A percentile compares a stretch with the other conserved stretches of the same genome.
Conservation (phyloP, 306 rosid species). For the Medicago arabica region DNA sequence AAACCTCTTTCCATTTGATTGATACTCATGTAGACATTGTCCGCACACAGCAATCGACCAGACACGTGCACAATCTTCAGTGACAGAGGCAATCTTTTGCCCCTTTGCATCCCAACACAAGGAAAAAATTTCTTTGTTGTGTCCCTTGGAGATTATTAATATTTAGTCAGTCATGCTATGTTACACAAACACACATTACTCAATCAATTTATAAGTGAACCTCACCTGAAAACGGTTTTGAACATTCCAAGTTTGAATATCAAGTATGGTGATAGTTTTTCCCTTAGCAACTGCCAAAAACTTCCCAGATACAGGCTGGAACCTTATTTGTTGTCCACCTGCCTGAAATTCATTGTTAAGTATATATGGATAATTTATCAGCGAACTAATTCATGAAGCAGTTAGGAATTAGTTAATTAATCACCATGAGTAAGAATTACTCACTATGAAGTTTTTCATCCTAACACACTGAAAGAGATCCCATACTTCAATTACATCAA, state of each 20-base stretch:
- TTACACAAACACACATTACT: neutral
- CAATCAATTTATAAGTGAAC: conserved; percentile 16
- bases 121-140: neutral
- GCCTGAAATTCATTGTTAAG: conserved; percentile 13
- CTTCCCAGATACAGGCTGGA: conserved; percentile 6
- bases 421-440: neutral
- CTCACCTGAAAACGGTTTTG: conserved; percentile 5
- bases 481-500: conserved; percentile 20
- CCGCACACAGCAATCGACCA: neutral
- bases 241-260: conserved; percentile 3
- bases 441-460: neutral
- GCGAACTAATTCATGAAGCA: neutral
- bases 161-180: neutral
- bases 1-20: conserved; percentile 1
- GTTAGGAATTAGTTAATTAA: neutral
- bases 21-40: neutral
- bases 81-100: conserved; percentile 14
- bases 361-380: neutral
- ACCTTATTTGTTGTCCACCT: conserved; percentile 3
- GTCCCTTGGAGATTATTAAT: conserved; percentile 15
- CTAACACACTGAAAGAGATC: neutral
- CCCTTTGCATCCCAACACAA: conserved; percentile 23
- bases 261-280: conserved; percentile 4
- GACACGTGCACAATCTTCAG: conserved; percentile 24
- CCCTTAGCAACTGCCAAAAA: conserved; percentile 20